Evolutionary conservation across 192 early-diverging fungal genomes (phyloP).

Genomic region (Rhizophlyctis rosea): DNA sequence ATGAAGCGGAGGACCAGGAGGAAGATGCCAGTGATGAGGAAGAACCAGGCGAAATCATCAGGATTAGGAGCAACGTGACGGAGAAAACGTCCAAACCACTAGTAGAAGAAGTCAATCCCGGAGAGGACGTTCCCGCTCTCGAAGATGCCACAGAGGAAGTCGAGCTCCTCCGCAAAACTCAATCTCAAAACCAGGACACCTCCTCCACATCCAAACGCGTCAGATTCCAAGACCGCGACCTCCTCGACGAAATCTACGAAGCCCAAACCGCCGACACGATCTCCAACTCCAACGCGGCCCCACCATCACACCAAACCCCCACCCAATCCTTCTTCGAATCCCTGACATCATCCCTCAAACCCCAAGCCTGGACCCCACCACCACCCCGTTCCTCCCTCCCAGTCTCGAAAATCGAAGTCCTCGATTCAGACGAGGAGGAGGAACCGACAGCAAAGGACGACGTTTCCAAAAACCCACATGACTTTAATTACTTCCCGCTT

Average conservation of each 20-base stretch:
- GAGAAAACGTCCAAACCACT: background rate
- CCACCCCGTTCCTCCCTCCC: background rate
- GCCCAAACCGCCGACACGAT: no score
- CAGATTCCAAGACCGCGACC: background rate
- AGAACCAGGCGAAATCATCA: background rate
- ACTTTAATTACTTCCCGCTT: background rate
- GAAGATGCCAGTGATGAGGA: slow-evolving; percentile 6
- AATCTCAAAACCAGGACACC: background rate
- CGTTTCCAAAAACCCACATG: background rate
- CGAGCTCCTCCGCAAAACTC: background rate
- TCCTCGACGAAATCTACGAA: background rate
- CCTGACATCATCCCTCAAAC: background rate
- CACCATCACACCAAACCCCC: no score
- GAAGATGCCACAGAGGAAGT: slow-evolving; percentile 2
- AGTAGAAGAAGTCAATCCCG: slow-evolving; percentile 4
- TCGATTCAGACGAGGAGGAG: background rate
- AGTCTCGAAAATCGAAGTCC: background rate
- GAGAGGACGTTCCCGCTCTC: slow-evolving; percentile 5
- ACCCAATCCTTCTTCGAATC: background rate
- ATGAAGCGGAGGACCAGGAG: slow-evolving; percentile 4
- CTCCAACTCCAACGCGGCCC: no score
- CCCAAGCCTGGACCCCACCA: background rate
- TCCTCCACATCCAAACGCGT: background rate
- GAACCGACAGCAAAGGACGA: background rate
- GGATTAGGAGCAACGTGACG: background rate